Base-by-base conservation (phyloP, 2,329 filamentous ascomycete genomes). In the Pezicula rhizophila region DNA sequence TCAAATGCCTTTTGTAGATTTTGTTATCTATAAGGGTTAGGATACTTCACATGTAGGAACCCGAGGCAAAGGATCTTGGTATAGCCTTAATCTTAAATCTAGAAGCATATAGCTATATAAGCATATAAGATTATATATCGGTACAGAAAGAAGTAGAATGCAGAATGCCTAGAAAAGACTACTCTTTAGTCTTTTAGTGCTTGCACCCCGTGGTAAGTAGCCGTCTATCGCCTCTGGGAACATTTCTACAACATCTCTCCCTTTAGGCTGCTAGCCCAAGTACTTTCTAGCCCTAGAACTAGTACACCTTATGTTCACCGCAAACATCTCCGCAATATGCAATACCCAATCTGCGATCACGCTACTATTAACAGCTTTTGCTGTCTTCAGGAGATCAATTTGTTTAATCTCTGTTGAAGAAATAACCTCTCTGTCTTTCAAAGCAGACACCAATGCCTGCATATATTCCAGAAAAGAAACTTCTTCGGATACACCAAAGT, bases 251-350 rank as follows among this genome's bases (percentile, higher is more conserved):
- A 55, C 28, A 6, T 11, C 44, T 7, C 15, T 37, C 3, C 49
- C 42, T 15, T 23, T 44, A 2, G 51, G 47, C 15, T 42, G 5
- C 48, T 47, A 49, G 4, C 44, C 51, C 31, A 55, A 26, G 33
- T 35, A 35, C 12, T 34, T n/a, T 18, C 33, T 26, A 15, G 40
- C 54, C n/a, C 54, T 46, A 28, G 43, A 51, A n/a, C 31, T 11
- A 17, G 15, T n/a, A 23, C 43, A 46, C 18, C 48, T 33, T 50
- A 54, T 52, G 39, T 54, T 42, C 1, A 46, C 15, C 3, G 45
- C 50, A 26, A 40, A 55, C 6, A 47, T 26, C 11, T 41, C 35
- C 15, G 48, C 48, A 43, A 52, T 45, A 33, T 52, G 45, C 12
- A 14, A 18, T 8, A 45, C 45, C 47, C 51, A 48, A 8, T 52